These are phyloP conservation scores for Mortierella sp. DNA, from an alignment of 371 early-diverging fungal species.

Conservation along the genomic window DNA sequence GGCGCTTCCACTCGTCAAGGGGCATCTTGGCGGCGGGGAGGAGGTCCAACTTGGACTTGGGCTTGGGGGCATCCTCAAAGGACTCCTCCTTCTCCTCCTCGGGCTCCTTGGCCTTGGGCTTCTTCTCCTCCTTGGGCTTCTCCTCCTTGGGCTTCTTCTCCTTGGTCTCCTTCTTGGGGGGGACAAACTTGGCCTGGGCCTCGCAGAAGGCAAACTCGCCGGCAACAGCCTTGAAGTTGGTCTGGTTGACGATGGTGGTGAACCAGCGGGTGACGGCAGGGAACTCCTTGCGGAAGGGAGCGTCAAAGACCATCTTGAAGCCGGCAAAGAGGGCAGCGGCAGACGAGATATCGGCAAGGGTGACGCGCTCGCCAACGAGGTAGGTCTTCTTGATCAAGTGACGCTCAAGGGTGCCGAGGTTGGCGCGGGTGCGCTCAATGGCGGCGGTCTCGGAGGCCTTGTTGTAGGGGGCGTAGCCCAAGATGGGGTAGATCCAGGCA, in stretches of 20 bases:
- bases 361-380: conserved; percentile 92
- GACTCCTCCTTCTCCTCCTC: conserved; percentile 69
- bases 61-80: conserved; percentile 83
- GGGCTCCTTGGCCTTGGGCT: conserved; percentile 58
- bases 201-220: conserved; percentile 78
- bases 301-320: conserved; percentile 73
- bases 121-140: conserved; percentile 54
- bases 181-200: conserved; percentile 62
- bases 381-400: conserved; percentile 85
- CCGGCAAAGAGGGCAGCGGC: conserved; percentile 70
- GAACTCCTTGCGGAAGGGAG: conserved; percentile 80
- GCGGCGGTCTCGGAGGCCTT: conserved; percentile 77
- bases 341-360: conserved; percentile 89
- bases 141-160: conserved; percentile 61
- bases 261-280: conserved; percentile 92
- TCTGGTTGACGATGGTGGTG: conserved; percentile 85
- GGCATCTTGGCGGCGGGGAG: conserved; percentile 87
- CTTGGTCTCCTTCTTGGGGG: conserved; percentile 72
- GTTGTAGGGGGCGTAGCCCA: conserved; percentile 75
- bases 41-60: conserved; percentile 92
- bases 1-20: conserved; percentile 95
- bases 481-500: conserved; percentile 77
- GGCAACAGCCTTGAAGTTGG: conserved; percentile 83
- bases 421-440: conserved; percentile 72
- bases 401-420: conserved; percentile 78